phyloP scores from a whole-genome alignment of 2,329 filamentous ascomycete genomes.

The Curvularia hawaiiensis region DNA sequence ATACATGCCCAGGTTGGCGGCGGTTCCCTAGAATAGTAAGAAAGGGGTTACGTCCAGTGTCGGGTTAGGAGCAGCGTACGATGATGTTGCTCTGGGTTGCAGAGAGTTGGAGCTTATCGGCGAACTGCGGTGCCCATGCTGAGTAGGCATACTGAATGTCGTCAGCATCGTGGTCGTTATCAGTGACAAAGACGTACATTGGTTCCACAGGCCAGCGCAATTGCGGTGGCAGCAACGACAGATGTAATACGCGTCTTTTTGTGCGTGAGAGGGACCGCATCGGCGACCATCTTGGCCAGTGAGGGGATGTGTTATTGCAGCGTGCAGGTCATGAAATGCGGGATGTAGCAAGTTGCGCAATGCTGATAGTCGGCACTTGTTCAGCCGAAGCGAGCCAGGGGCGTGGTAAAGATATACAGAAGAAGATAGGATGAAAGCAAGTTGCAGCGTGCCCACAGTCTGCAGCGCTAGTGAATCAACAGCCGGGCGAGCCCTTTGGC shows the following conservation, averaged over 20 bases:
- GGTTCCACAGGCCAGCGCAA: slow-evolving; percentile 88
- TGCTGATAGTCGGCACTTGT: slow-evolving; percentile 14
- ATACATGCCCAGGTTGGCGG: slow-evolving; percentile 93
- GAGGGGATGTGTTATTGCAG: slow-evolving; percentile 22
- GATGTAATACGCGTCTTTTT: slow-evolving; percentile 75
- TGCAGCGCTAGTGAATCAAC: slow-evolving; percentile 1
- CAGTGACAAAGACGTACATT: slow-evolving; percentile 65
- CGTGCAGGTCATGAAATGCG: slow-evolving; percentile 28
- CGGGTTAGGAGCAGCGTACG: slow-evolving; percentile 54
- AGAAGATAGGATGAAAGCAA: slow-evolving; percentile 3
- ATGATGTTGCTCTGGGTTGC: slow-evolving; percentile 95
- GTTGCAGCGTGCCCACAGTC: neutral
- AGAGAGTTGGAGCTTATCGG: slow-evolving; percentile 81
- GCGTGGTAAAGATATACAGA: slow-evolving; percentile 3
- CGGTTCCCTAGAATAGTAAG: slow-evolving; percentile 56
- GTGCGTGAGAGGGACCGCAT: slow-evolving; percentile 49
- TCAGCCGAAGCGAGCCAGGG: slow-evolving; percentile 5
- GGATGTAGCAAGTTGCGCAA: slow-evolving; percentile 10
- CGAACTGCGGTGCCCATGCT: slow-evolving; percentile 96
- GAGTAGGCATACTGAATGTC: slow-evolving; percentile 87
- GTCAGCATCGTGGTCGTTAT: slow-evolving; percentile 30
- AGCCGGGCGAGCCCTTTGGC: slow-evolving; percentile 5
- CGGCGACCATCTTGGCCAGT: slow-evolving; percentile 30
- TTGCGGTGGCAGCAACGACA: slow-evolving; percentile 81
- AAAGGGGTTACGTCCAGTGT: slow-evolving; percentile 13